Evolutionary conservation across 1,284 basidiomycete species (phyloP).

Genomic region (Ustilago crameri): DNA sequence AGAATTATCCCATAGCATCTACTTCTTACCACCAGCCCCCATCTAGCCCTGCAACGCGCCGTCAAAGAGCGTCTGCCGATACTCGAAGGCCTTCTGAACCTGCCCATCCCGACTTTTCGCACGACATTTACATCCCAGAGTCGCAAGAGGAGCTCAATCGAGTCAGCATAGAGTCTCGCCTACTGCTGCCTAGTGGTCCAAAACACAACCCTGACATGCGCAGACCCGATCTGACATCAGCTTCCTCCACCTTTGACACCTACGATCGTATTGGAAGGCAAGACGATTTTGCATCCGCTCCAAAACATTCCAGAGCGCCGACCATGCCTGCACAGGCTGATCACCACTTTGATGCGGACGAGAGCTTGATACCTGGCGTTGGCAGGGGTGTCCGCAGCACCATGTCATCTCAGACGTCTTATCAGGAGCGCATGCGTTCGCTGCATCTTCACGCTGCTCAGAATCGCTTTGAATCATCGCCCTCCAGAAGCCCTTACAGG

Average conservation of each 20-base stretch:
- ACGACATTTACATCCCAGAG: conserved; percentile 46
- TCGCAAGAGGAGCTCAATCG: conserved; percentile 40
- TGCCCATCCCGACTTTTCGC: conserved; percentile 26
- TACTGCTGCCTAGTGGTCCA: conserved; percentile 26
- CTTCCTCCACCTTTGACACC: conserved; percentile 41
- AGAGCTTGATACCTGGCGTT: conserved; percentile 54
- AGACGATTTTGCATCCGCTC: conserved; percentile 19
- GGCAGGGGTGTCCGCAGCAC: conserved; percentile 41
- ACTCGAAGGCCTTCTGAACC: conserved; percentile 8
- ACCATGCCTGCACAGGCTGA: conserved; percentile 9
- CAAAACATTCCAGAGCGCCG: conserved; percentile 8
- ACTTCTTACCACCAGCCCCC: conserved; percentile 39
- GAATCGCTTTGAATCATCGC: conserved; percentile 28
- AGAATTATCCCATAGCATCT: conserved; percentile 33
- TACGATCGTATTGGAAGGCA: conserved; percentile 51
- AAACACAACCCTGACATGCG: conserved; percentile 20
- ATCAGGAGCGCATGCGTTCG: conserved; percentile 27
- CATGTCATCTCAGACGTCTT: conserved; percentile 21
- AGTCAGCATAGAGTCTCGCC: conserved; percentile 40
- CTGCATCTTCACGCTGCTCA: conserved; percentile 24
- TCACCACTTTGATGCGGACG: conserved; percentile 28
- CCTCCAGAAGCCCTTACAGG: conserved; percentile 31
- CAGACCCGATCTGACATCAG: conserved; percentile 20
- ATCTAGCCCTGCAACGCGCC: conserved; percentile 3
- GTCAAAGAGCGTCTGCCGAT: conserved; percentile 8